Evolutionary conservation across 768 basidiomycete species (phyloP), one percentile per base, ranked within the genome.

Genomic region (Infundibulicybe gibba): DNA sequence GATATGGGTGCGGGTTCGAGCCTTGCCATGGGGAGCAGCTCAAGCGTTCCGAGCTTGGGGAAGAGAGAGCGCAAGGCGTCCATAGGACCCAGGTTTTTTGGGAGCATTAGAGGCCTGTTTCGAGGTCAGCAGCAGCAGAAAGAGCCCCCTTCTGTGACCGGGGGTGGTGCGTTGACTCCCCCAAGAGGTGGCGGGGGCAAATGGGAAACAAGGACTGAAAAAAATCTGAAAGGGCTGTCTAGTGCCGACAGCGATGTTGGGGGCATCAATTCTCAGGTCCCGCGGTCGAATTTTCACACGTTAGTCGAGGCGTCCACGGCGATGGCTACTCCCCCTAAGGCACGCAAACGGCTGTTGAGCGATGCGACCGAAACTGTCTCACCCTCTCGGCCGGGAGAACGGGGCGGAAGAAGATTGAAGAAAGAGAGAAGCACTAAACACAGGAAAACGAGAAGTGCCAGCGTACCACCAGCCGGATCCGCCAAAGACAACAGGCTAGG

Each of bases 61-160:
- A 25, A 25, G 25, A 3, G 35, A 19, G 41, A 25, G 9, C n/a
- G 30, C 15, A 20, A 42, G 11, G 57, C 59, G 14, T 47, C 50
- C 12, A 55, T 60, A 42, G 46, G 46, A 32, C 20, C 21, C 2
- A 45, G 64, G 15, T 69, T 81, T 45, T 69, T 80, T 32, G 75
- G 73, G 25, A 73, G 74, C 34, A 54, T 80, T 43, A 68, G 66
- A 9, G 71, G 70, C 10, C 58, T 80, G 14, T 80, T 81, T 57
- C 60, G 54, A 20, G 57, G 62, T 14, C 34, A n/a, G n/a, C n/a
- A n/a, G n/a, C n/a, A n/a, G n/a, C n/a, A 43, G 2, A 39, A 39
- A 45, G 50, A 33, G 14, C 38, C 3, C 25, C 8, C 34, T 21
- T 39, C 41, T 8, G 44, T 48, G 47, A 53, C 51, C 40, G 46